Base-by-base conservation (phyloP, 257 asterid species). In the Rehmannia glutinosa region DNA sequence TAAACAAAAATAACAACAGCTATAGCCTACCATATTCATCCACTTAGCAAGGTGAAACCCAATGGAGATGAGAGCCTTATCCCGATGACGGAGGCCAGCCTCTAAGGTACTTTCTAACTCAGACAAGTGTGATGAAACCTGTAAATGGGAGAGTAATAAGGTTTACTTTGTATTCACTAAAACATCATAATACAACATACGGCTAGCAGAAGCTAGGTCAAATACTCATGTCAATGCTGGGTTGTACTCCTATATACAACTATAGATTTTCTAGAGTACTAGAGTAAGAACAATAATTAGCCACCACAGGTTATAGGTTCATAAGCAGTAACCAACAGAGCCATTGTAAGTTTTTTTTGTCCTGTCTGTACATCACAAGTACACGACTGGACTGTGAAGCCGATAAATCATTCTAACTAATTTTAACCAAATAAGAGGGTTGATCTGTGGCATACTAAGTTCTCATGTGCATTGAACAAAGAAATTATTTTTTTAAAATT, bases 31-130 rank as follows among this genome's bases (percentile, higher is more conserved):
- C 91, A 86, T 74, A 67, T 77, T 79, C 75, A 83, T 85, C 99
- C 98, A 94, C 80, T 81, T 89, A 54, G 88, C 63, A 62, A 94
- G 89, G 74, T 86, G 88, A 81, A 82, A 80, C 20, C 94, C 95
- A 78, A 94, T 83, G 68, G 96, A 83, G 23, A 85, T 74, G 43
- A 94, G 87, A 73, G 92, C 91, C 81, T 80, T 73, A 77, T 91
- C 84, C 59, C 96, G 90, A 72, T 94, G 99, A 49, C 81, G 82
- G 49, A 83, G 73, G 71, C 99, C 95, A 79, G 96, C 98, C 78
- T 89, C 96, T 75, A 94, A 81, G 52, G 99, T 94, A 62, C 92
- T 81, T 69, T 86, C 97, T 69, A 94, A 78, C 77, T 94, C 99
- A 80, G 93, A 87, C 50, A 89, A 77, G 80, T 88, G 96, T 68